Conservation (phyloP, 2,329 filamentous ascomycete genomes). For the Pseudocercospora fuligena region DNA sequence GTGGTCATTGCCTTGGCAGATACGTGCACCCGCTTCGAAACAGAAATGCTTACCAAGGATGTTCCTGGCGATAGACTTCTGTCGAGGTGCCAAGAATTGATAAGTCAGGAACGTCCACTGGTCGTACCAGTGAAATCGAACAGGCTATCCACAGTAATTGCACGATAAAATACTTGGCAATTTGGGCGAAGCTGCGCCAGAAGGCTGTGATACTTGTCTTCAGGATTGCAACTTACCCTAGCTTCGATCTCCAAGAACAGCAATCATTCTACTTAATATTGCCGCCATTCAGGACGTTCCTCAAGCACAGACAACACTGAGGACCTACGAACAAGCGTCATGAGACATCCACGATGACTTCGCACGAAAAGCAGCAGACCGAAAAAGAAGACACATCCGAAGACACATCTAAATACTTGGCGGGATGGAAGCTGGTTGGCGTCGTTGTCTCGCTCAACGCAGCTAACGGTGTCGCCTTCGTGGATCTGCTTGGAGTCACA, state of each 20-base stretch:
- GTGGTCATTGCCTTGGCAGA: background rate
- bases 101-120: background rate
- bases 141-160: background rate
- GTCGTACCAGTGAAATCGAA: background rate
- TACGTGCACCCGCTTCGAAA: background rate
- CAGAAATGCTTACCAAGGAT: background rate
- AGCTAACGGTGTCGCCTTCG: conserved; percentile 21
- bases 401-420: background rate
- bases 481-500: conserved; percentile 25
- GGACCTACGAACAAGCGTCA: too few species aligned
- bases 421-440: conserved; percentile 30
- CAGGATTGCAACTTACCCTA: too few species aligned
- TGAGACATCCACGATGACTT: background rate
- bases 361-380: background rate
- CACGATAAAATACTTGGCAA: background rate
- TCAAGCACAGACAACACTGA: background rate
- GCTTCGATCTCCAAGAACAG: too few species aligned
- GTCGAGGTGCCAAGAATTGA: background rate
- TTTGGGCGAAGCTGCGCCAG: background rate
- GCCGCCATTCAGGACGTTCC: background rate
- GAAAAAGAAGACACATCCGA: background rate
- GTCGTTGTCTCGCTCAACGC: conserved; percentile 20
- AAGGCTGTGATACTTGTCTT: background rate
- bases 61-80: background rate
- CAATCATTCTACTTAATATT: too few species aligned